phyloP scores from a whole-genome alignment of 257 asterid genomes.

The Nicotiana tomentosiformis region DNA sequence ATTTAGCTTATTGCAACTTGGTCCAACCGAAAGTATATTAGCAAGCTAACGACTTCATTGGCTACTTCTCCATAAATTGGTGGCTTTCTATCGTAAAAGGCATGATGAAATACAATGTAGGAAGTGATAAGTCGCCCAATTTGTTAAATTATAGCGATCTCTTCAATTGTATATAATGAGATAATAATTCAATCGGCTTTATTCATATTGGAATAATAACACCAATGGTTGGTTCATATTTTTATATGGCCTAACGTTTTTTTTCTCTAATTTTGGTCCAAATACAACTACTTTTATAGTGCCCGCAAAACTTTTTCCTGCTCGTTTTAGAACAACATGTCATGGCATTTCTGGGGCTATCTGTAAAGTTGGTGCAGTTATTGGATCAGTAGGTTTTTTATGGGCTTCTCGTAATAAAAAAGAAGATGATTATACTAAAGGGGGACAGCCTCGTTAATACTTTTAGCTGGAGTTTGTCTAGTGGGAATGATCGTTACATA shows the following conservation, averaged over 20 bases:
- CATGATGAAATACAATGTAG: no score
- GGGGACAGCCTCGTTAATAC: constrained; percentile 31
- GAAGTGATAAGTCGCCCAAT: not conserved
- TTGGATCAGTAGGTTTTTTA: constrained; percentile 40
- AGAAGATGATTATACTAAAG: constrained; percentile 11
- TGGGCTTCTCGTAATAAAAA: constrained; percentile 28
- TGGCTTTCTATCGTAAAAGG: not conserved
- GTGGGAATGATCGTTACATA: constrained; percentile 28
- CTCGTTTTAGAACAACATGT: constrained; percentile 50
- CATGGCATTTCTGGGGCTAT: constrained; percentile 47
- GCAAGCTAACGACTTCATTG: no score
- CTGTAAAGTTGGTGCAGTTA: constrained; percentile 42
- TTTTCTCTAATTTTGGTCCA: constrained; percentile 58
- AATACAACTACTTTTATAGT: constrained; percentile 52
- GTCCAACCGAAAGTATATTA: no score
- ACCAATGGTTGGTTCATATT: constrained; percentile 27
- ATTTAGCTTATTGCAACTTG: no score
- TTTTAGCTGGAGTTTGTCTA: constrained; percentile 39
- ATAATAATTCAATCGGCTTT: not conserved
- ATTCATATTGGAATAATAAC: constrained; percentile 15
- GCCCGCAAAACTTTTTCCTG: constrained; percentile 58
- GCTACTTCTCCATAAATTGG: not conserved
- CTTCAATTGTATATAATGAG: not conserved
- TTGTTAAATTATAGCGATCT: not conserved
- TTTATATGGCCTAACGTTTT: constrained; percentile 7